Conservation (phyloP, 2,329 filamentous ascomycete genomes). For the Pezicula radicicola region DNA sequence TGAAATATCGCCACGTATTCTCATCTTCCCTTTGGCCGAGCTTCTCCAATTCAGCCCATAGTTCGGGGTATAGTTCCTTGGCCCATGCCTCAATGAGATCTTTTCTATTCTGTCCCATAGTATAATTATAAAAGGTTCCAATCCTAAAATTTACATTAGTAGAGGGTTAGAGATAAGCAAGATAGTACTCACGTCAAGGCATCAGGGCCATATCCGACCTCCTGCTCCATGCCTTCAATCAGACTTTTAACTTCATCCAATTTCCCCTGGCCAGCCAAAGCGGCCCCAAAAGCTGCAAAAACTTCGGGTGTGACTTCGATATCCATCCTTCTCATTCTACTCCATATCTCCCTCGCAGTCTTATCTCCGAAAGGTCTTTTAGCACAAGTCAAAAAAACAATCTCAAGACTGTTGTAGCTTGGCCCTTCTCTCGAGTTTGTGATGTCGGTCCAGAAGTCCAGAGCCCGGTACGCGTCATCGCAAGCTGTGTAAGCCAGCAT, state of each 20-base stretch:
- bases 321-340: conserved; percentile 68
- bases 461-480: conserved; percentile 60
- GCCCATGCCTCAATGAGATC: conserved; percentile 73
- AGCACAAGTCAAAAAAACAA: conserved; percentile 79
- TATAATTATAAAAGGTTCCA: conserved; percentile 72
- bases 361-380: conserved; percentile 53
- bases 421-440: conserved; percentile 83
- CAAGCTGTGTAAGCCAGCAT: conserved; percentile 82
- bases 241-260: conserved; percentile 65
- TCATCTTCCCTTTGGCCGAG: conserved; percentile 20
- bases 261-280: conserved; percentile 69
- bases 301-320: conserved; percentile 72
- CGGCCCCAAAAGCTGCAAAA: conserved; percentile 74
- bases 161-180: conserved; percentile 1
- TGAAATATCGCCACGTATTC: conserved; percentile 23
- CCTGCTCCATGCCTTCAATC: conserved; percentile 63
- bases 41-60: conserved; percentile 61
- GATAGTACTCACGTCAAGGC: conserved; percentile 61
- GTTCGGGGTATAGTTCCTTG: conserved; percentile 59
- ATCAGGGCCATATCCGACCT: conserved; percentile 66
- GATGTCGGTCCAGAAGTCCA: conserved; percentile 83
- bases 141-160: conserved; percentile 47
- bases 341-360: conserved; percentile 67
- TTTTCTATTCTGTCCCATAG: conserved; percentile 64
- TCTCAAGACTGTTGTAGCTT: conserved; percentile 73